Evolutionary conservation across 345 rosid species (phyloP).

Genomic region (Ailanthus altissimus): DNA sequence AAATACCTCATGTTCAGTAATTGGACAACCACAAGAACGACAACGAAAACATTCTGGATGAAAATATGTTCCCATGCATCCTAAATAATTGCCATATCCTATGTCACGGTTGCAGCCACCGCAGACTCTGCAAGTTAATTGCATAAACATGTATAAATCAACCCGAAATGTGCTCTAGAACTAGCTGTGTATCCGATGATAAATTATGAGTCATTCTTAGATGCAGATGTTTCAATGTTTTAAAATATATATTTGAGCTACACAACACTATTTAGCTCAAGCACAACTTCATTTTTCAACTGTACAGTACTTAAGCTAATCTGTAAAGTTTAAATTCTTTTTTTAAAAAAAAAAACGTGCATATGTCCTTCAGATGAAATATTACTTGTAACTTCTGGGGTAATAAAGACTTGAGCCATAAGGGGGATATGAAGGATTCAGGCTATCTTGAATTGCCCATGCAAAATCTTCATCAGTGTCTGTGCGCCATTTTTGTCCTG

Average conservation of each 20-base stretch:
- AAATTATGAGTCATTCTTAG: no score
- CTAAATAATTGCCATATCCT: slow-evolving; percentile 72
- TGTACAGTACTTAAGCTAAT: no score
- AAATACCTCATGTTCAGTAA: slow-evolving; percentile 80
- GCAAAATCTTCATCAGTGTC: slow-evolving; percentile 49
- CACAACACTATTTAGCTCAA: no score
- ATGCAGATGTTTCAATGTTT: no score
- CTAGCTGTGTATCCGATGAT: no score
- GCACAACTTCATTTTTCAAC: no score
- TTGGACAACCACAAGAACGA: slow-evolving; percentile 63
- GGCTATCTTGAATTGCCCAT: slow-evolving; percentile 43
- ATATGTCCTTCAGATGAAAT: not conserved
- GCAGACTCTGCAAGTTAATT: slow-evolving; percentile 53
- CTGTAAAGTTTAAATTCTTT: no score
- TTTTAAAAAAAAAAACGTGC: no score
- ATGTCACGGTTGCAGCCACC: slow-evolving; percentile 73
- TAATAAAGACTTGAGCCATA: slow-evolving; percentile 46
- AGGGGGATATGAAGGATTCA: slow-evolving; percentile 55
- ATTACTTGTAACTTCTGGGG: slow-evolving; percentile 55
- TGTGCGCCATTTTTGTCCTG: slow-evolving; percentile 57
- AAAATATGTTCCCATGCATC: slow-evolving; percentile 78
- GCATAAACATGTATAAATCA: not conserved
- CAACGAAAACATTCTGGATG: slow-evolving; percentile 93
- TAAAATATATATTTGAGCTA: no score
- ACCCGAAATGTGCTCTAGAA: not conserved